Base-by-base conservation (phyloP, 805 yeast species). In the Candida michaelii region DNA sequence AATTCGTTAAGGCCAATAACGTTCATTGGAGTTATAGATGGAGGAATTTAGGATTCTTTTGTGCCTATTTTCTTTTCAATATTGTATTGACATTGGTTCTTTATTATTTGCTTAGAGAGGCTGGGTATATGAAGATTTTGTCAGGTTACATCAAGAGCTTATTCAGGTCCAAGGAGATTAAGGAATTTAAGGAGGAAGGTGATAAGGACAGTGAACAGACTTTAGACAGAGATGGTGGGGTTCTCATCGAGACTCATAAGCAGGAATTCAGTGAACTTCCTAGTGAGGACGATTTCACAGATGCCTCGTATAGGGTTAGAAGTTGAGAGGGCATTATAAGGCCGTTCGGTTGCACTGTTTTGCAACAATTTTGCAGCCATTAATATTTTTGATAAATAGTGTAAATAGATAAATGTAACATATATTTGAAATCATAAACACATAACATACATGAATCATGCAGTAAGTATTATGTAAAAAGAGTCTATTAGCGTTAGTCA, bases 1-100 rank as follows among this genome's bases (percentile, higher is more conserved):
- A 71, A 23, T 78, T 66, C 48, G 64, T 83, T 50, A 43, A 49
- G 0, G 60, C 65, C 16, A 63, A 76, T 37, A 66, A 69, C 45
- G 66, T 77, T 39, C 55, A 62, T n/a, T 80, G 66, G 60, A 43
- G 59, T 34, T 54, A 76, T 45, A 63, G 80, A 30, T 83, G 88
- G 88, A 75, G 88, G 63, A 79, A 83, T 49, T 63, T 82, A 47
- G 88, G 89, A 17, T 68, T 82, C 52, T 70, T 71, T 53, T 76
- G 79, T 71, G 81, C 69, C 32, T 83, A 74, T 63, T 71, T 79
- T 40, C 46, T 65, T 29, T 79, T 82, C 69, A 81, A 82, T 50
- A 43, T 74, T 25, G 48, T 51, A 43, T 74, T 70, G 9, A 69
- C 73, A 73, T 58, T 66, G 34, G 52, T 30, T 16, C 58, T 63